A percentile compares a stretch with the other conserved stretches of the same genome.
Conservation (phyloP, 345 rosid species). For the Acer campestre region DNA sequence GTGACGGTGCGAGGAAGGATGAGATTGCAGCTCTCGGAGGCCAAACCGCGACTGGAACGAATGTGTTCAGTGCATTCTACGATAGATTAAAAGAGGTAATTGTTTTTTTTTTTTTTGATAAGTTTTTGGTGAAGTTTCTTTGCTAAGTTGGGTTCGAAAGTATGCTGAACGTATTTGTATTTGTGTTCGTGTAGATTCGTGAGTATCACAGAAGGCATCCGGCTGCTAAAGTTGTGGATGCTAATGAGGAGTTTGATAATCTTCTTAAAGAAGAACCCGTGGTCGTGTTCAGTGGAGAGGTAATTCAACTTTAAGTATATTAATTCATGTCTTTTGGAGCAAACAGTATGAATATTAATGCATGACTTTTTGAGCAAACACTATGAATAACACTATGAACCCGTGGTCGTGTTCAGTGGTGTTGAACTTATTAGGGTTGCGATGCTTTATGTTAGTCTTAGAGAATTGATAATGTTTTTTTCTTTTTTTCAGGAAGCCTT, state of each 20-base stretch:
- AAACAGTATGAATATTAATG: neutral
- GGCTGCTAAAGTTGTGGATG: conserved; percentile 77
- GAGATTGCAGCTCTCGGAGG: conserved; percentile 98
- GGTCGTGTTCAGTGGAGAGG: conserved; percentile 95
- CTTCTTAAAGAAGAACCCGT: conserved; percentile 81
- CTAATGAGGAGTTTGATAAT: conserved; percentile 67
- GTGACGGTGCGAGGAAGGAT: conserved; percentile 83
- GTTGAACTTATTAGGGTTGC: neutral
- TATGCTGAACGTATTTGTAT: neutral
- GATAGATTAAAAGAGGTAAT: conserved; percentile 93
- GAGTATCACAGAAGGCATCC: conserved; percentile 93
- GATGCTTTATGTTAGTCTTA: neutral
- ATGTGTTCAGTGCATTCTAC: conserved; percentile 81
- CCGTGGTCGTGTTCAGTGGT: neutral
- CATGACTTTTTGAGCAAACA: neutral
- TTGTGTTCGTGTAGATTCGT: conserved; percentile 53
- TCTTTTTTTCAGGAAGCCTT: conserved; percentile 66
- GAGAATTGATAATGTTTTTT: neutral
- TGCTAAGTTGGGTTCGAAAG: neutral
- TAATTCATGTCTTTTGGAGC: neutral
- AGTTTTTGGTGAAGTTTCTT: neutral
- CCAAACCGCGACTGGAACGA: conserved; percentile 68
- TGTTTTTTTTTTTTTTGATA: neutral
- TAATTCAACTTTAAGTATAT: conserved; percentile 10
- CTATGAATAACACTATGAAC: neutral